phyloP scores from a whole-genome alignment of 1,284 basidiomycete genomes.

The Phellinidium pouzarii region DNA sequence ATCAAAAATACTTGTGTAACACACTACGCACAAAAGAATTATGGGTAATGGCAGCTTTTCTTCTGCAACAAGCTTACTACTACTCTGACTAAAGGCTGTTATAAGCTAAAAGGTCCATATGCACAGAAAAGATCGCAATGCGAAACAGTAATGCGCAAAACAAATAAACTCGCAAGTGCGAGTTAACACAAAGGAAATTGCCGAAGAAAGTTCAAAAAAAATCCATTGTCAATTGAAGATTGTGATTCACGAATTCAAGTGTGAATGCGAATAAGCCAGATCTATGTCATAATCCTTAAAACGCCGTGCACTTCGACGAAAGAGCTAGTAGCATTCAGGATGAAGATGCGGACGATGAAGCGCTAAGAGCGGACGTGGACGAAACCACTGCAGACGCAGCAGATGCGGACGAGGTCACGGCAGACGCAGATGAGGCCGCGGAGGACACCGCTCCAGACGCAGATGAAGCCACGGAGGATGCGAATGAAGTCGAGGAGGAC shows the following conservation, averaged over 20 bases:
- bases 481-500: background rate
- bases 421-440: background rate
- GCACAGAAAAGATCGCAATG: too few species aligned
- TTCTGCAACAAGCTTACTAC: background rate
- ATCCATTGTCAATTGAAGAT: background rate
- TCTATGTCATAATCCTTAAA: background rate
- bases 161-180: background rate
- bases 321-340: background rate
- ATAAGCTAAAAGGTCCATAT: background rate
- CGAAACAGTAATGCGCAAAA: background rate
- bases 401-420: background rate
- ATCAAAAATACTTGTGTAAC: too few species aligned
- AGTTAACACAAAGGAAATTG: background rate
- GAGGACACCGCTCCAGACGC: background rate
- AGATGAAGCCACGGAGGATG: background rate
- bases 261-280: background rate
- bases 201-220: background rate
- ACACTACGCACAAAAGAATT: too few species aligned
- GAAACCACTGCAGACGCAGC: background rate
- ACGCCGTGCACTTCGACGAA: background rate
- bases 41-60: too few species aligned
- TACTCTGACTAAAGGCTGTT: background rate
- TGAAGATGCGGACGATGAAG: background rate
- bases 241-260: background rate
- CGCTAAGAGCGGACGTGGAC: background rate